Evolutionary conservation across 208 protist genomes (phyloP), one percentile per base, ranked within the genome.

Genomic region (Trypanosoma mega): DNA sequence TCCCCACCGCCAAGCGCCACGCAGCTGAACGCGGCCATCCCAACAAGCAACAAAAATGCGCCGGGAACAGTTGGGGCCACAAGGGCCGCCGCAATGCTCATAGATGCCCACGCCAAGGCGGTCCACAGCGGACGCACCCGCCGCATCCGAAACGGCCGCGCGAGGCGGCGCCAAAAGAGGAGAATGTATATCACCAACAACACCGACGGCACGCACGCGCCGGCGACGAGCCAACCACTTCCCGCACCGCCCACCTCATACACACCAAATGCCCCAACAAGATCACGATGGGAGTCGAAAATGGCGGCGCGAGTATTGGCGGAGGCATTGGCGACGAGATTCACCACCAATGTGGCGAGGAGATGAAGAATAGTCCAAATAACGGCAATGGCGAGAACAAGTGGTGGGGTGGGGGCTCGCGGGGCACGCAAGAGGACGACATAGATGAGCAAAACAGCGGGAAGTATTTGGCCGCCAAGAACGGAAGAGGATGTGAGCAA

Each of bases 101-200:
- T 33, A 21, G 61, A 30, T 12, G 52, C 52, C 63, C 63, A 69
- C 33, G 37, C 41, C 2, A 60, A 23, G 2, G 47, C 56, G 47
- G 47, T 54, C 43, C 39, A 44, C 11, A 54, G 21, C n/a, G 67
- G 24, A n/a, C 41, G 58, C 33, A 53, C 24, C 9, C 48, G 57
- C 5, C 43, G 20, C 16, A 58, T 41, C 44, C 23, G 18, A 30
- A 26, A 23, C 7, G 29, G 43, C n/a, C 60, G 60, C 21, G 18
- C 23, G 3, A 74, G 53, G 53, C 52, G 58, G 20, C 36, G 55
- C 33, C 49, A 34, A 48, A 50, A 51, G 2, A 50, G 9, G 43
- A 51, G 7, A 43, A 68, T 39, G 47, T 64, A 74, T 26, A 68
- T 7, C 18, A 68, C 23, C n/a, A 74, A 18, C 7, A 63, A 34